Conservation (phyloP, 805 yeast genomes). For the Lipomyces spencermartinsiae region DNA sequence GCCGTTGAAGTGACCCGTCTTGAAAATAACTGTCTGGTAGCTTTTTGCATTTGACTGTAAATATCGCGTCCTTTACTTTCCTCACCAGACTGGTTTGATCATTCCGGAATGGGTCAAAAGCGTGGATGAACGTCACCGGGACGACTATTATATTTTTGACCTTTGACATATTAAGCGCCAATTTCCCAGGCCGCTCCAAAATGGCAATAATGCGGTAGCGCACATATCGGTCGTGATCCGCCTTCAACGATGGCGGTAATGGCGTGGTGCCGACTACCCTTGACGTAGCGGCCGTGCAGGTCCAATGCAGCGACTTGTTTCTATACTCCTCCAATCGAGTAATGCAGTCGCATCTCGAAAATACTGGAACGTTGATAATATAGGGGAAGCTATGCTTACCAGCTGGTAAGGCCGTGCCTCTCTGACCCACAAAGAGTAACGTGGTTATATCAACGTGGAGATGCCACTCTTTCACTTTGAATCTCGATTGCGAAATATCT, state of each 20-base stretch:
- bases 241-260: conserved; percentile 23
- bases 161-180: neutral
- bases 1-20: conserved; percentile 22
- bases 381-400: conserved; percentile 7
- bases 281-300: neutral
- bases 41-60: conserved; percentile 10
- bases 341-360: conserved; percentile 17
- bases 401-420: conserved; percentile 11
- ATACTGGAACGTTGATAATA: conserved; percentile 22
- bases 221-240: conserved; percentile 6
- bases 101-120: neutral
- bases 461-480: conserved; percentile 11
- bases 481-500: neutral
- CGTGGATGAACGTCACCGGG: conserved; percentile 8
- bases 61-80: neutral
- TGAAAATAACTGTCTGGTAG: conserved; percentile 29
- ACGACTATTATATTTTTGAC: conserved; percentile 1
- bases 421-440: neutral
- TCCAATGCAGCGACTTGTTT: neutral
- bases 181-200: conserved; percentile 18
- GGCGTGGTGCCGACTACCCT: neutral
- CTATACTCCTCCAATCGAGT: conserved; percentile 2
- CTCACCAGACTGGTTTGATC: neutral
- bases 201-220: conserved; percentile 20
- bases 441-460: conserved; percentile 15